Conservation (phyloP, 257 asterid genomes). For the Nicotiana paniculata region DNA sequence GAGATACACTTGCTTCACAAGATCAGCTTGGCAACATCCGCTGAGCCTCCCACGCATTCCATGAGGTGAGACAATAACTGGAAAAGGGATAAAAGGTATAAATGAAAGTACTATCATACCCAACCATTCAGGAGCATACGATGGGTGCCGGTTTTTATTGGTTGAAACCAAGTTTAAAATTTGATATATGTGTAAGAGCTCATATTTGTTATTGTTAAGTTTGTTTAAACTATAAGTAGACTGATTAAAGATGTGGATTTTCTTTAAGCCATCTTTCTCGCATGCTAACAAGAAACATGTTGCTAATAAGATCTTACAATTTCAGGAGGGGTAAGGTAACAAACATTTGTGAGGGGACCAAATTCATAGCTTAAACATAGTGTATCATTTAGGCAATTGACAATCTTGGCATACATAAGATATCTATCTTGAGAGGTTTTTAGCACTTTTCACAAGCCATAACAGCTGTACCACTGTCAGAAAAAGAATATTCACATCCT, state of each 20-base stretch:
- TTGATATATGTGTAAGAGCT: not conserved
- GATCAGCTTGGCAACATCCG: slow-evolving; percentile 87
- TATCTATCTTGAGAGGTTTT: not conserved
- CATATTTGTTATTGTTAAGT: not conserved
- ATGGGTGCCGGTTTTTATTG: not conserved
- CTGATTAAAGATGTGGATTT: not conserved
- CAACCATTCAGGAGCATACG: not conserved
- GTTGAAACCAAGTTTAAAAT: not conserved
- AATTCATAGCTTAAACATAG: not conserved
- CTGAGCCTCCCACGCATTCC: slow-evolving; percentile 97
- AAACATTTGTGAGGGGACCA: not conserved
- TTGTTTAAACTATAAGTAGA: not conserved
- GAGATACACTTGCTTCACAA: slow-evolving; percentile 91
- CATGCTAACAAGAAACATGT: not conserved
- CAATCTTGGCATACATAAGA: not conserved
- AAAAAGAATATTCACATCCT: not conserved
- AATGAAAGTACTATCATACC: slow-evolving; percentile 2
- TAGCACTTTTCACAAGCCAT: not conserved
- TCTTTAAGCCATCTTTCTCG: not conserved
- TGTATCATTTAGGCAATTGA: not conserved
- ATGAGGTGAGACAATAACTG: slow-evolving; percentile 92
- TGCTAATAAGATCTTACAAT: not conserved
- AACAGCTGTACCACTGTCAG: not conserved
- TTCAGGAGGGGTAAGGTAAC: not conserved
- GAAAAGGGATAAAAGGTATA: slow-evolving; percentile 17